These are phyloP conservation scores for Neonectria ditissima DNA, from an alignment of 2,329 filamentous ascomycete genomes.

Conservation along the genomic window DNA sequence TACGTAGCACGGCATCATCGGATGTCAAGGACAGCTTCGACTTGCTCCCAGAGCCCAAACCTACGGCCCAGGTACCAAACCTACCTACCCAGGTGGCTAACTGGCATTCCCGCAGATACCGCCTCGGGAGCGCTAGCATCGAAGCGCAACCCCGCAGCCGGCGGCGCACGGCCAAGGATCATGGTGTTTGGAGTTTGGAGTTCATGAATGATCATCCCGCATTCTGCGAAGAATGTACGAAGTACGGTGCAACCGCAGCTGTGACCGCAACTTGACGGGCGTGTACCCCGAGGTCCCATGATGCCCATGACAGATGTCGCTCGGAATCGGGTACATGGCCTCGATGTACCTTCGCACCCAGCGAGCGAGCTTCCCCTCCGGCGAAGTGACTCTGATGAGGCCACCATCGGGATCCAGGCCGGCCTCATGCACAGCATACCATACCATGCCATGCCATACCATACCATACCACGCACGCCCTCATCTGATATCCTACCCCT, in stretches of 20 bases:
- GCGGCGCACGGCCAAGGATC: slow-evolving; percentile 32
- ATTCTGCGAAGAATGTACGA: too few species aligned
- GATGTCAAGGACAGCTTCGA: slow-evolving; percentile 7
- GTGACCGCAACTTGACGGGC: slow-evolving; percentile 9
- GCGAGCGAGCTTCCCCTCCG: not conserved
- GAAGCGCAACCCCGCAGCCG: slow-evolving; percentile 41
- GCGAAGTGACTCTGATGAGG: slow-evolving; percentile 15
- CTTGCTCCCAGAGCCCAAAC: not conserved
- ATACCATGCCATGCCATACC: slow-evolving; percentile 13
- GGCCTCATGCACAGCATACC: slow-evolving; percentile 2
- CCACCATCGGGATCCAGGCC: slow-evolving; percentile 27
- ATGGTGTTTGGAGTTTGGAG: slow-evolving; percentile 14
- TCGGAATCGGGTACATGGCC: slow-evolving; percentile 18
- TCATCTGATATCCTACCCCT: slow-evolving; percentile 5
- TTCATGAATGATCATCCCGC: slow-evolving; percentile 15
- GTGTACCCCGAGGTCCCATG: slow-evolving; percentile 16
- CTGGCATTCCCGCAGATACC: slow-evolving; percentile 20
- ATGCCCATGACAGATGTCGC: not conserved
- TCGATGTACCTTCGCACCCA: slow-evolving; percentile 24
- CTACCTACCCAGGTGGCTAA: slow-evolving; percentile 24
- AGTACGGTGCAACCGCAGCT: not conserved
- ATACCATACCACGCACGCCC: slow-evolving; percentile 20
- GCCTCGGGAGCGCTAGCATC: slow-evolving; percentile 41
- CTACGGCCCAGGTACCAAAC: not conserved
- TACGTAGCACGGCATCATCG: slow-evolving; percentile 19